phyloP scores from a whole-genome alignment of 306 rosid genomes.

The Prunus mume region DNA sequence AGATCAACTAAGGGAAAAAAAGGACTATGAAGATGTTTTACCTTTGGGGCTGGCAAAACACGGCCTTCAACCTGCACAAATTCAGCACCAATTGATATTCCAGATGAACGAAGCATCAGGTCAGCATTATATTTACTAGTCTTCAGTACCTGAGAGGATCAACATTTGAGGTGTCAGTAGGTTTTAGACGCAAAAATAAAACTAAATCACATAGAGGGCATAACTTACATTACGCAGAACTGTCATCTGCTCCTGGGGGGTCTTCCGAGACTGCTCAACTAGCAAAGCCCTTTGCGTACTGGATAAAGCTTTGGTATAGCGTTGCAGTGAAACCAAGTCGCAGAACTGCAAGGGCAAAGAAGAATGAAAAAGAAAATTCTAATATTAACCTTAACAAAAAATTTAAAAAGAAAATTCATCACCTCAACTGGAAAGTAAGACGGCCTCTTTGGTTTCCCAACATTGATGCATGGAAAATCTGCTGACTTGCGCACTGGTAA shows the following conservation, averaged over 20 bases:
- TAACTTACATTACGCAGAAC: constrained; percentile 29
- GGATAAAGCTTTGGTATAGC: constrained; percentile 45
- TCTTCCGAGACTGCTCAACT: constrained; percentile 41
- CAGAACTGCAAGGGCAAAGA: constrained; percentile 33
- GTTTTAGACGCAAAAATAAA: background rate
- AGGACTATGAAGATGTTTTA: constrained; percentile 7
- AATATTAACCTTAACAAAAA: background rate
- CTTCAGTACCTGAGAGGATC: constrained; percentile 33
- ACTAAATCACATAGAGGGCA: background rate
- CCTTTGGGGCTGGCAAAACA: constrained; percentile 33
- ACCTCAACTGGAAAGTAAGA: constrained; percentile 45
- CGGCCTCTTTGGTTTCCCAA: constrained; percentile 45
- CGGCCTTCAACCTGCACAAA: constrained; percentile 35
- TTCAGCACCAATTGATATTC: constrained; percentile 19
- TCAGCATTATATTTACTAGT: constrained; percentile 29
- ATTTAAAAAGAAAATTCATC: background rate
- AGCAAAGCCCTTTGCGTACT: constrained; percentile 41
- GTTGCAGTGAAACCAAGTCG: constrained; percentile 41
- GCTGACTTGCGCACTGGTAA: constrained; percentile 23
- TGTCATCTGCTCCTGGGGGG: constrained; percentile 31
- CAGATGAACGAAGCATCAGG: constrained; percentile 37
- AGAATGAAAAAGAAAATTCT: background rate
- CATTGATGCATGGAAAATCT: constrained; percentile 50
- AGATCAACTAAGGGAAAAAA: constrained; percentile 1
- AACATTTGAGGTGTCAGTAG: background rate